Percentiles rank a stretch among this genome's conserved stretches.
Conservation (phyloP, 495 filamentous ascomycete genomes). For the Tuber calosporum region DNA sequence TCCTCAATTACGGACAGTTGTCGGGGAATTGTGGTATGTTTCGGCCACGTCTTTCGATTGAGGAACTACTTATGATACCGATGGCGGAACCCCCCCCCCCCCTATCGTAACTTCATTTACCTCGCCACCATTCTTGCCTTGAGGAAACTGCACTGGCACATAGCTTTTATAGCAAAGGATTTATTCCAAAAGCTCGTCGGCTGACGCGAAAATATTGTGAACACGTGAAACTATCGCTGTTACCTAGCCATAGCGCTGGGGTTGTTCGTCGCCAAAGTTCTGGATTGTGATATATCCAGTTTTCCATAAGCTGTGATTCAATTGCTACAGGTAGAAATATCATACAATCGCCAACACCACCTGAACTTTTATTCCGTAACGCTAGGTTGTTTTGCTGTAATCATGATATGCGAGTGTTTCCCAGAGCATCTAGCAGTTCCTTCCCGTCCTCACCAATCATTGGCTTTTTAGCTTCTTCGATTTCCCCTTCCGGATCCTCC, state of each 20-base stretch:
- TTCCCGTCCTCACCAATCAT: neutral
- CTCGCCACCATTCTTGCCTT: neutral
- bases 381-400: neutral
- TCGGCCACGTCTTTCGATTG: neutral
- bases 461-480: slow-evolving; percentile 2
- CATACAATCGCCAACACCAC: neutral
- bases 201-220: neutral
- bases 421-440: slow-evolving; percentile 1
- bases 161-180: neutral
- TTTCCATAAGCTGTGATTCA: neutral
- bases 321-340: neutral
- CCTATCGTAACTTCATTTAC: neutral
- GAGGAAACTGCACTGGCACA: neutral
- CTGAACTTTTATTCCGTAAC: neutral
- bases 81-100: neutral
- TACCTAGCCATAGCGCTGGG: neutral
- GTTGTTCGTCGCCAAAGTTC: neutral
- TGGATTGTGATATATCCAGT: neutral
- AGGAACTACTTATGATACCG: neutral
- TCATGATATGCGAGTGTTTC: slow-evolving; percentile 6
- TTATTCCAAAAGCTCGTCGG: neutral
- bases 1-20: neutral
- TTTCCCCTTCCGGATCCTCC: slow-evolving; percentile 18
- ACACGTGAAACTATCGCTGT: no score
- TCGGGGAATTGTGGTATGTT: neutral